Base-by-base conservation (phyloP, 805 yeast species). In the Saturnispora halmiae region DNA sequence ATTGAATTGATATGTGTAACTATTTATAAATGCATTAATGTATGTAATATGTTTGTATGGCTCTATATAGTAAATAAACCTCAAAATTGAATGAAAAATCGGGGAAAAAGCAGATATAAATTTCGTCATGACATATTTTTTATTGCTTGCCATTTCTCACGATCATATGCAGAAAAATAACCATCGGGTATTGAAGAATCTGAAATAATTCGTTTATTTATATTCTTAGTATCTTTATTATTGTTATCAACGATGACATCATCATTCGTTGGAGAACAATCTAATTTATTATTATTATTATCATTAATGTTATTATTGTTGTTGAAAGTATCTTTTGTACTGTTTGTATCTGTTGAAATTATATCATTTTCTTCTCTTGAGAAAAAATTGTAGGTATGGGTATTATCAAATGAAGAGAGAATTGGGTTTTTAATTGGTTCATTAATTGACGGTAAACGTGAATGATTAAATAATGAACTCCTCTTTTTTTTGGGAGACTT, bases 91-190 rank as follows among this genome's bases (percentile, higher is more conserved):
- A n/a, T n/a, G n/a, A n/a, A n/a, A n/a, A n/a, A n/a, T n/a, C n/a
- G n/a, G n/a, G n/a, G n/a, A n/a, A n/a, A n/a, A n/a, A n/a, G n/a
- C n/a, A n/a, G 26, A 7, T 6, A 22, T 22, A 22, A 22, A 22
- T 22, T 22, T 7, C 6, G 6, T 22, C 10, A 22, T 22, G 26
- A 22, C 26, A 11, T 43, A 28, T 55, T 50, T 37, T 69, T 67
- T 46, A 77, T 62, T 0, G 75, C 71, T 42, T 70, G 62, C 82
- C 82, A 77, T 53, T 77, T 77, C 53, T 77, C 84, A 50, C 71
- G 61, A 50, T 77, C 84, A 51, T 77, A 77, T 51, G 75, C 75
- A 0, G 83, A 82, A 41, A 77, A 68, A 3, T 74, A 77, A 10
- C 69, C 75, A 31, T 77, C 66, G 1, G 83, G 82, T 29, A 64